A percentile compares a stretch with the other conserved stretches of the same genome.
Conservation (phyloP, 805 yeast species). For the Scheffersomyces stipitis region DNA sequence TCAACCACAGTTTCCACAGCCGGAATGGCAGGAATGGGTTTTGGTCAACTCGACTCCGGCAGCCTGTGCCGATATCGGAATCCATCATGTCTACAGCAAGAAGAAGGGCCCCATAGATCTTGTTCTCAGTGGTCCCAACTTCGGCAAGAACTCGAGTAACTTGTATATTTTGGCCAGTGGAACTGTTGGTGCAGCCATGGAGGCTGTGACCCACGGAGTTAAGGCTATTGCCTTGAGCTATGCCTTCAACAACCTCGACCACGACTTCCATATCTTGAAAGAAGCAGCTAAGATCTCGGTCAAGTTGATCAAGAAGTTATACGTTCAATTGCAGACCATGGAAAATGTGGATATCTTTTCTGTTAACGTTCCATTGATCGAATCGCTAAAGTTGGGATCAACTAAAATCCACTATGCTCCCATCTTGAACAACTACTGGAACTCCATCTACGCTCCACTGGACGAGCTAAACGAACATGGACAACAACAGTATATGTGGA, state of each 20-base stretch:
- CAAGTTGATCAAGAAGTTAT: conserved; percentile 58
- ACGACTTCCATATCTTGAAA: conserved; percentile 48
- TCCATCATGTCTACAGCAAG: conserved; percentile 58
- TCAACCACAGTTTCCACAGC: conserved; percentile 31
- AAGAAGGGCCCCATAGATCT: conserved; percentile 66
- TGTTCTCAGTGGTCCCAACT: conserved; percentile 93
- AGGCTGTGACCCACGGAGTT: conserved; percentile 72
- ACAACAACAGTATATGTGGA: conserved; percentile 66
- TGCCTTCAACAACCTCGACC: conserved; percentile 64
- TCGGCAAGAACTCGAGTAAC: conserved; percentile 89
- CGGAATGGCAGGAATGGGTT: conserved; percentile 73
- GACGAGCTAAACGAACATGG: conserved; percentile 22
- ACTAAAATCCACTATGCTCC: conserved; percentile 75
- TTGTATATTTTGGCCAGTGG: conserved; percentile 89
- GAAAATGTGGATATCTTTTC: conserved; percentile 66
- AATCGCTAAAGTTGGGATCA: conserved; percentile 46
- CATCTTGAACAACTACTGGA: conserved; percentile 81
- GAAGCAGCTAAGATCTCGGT: conserved; percentile 72
- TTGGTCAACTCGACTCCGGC: conserved; percentile 94
- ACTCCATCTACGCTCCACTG: conserved; percentile 50
- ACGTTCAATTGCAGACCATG: conserved; percentile 52
- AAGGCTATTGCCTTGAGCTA: conserved; percentile 80
- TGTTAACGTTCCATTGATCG: conserved; percentile 79
- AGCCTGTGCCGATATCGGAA: conserved; percentile 88
- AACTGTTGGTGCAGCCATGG: conserved; percentile 96